phyloP scores from a whole-genome alignment of 495 filamentous ascomycete species.

The Haplographium delicatum region DNA sequence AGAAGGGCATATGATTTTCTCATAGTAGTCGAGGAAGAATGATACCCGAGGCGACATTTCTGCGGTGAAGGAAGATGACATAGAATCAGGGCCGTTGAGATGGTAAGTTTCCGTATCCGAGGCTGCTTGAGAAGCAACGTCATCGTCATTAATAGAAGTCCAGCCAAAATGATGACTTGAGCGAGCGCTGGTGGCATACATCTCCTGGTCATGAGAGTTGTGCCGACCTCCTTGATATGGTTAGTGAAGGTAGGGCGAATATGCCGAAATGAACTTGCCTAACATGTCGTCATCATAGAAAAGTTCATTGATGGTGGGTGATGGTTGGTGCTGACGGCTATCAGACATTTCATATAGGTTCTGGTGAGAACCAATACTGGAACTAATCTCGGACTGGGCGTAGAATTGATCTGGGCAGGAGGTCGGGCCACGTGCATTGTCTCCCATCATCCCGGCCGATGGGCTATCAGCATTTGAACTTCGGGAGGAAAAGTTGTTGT shows the following conservation, averaged over 20 bases:
- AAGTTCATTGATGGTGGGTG: slow-evolving; percentile 29
- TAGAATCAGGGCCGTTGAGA: slow-evolving; percentile 23
- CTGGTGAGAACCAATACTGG: slow-evolving; percentile 30
- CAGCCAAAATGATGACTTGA: slow-evolving; percentile 26
- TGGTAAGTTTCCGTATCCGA: slow-evolving; percentile 24
- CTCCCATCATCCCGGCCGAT: slow-evolving; percentile 42
- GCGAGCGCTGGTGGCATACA: slow-evolving; percentile 24
- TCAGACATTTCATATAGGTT: slow-evolving; percentile 26
- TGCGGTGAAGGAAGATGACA: slow-evolving; percentile 17
- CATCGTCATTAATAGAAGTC: slow-evolving; percentile 24
- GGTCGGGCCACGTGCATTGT: slow-evolving; percentile 39
- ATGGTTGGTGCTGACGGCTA: slow-evolving; percentile 28
- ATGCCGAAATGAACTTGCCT: slow-evolving; percentile 28
- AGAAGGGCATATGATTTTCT: slow-evolving; percentile 84
- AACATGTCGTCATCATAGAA: slow-evolving; percentile 40
- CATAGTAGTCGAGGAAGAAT: slow-evolving; percentile 71
- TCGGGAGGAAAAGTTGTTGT: slow-evolving; percentile 43
- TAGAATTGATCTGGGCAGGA: slow-evolving; percentile 40
- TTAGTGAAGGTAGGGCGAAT: slow-evolving; percentile 2
- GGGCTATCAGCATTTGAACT: slow-evolving; percentile 45
- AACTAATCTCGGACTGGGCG: slow-evolving; percentile 28
- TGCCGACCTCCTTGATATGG: background rate
- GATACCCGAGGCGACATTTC: slow-evolving; percentile 52
- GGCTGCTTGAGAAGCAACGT: slow-evolving; percentile 19
- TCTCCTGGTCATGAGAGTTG: slow-evolving; percentile 17